These are phyloP conservation scores for Ormosia emarginata DNA, from an alignment of 306 rosid genomes.

Conservation along the genomic window DNA sequence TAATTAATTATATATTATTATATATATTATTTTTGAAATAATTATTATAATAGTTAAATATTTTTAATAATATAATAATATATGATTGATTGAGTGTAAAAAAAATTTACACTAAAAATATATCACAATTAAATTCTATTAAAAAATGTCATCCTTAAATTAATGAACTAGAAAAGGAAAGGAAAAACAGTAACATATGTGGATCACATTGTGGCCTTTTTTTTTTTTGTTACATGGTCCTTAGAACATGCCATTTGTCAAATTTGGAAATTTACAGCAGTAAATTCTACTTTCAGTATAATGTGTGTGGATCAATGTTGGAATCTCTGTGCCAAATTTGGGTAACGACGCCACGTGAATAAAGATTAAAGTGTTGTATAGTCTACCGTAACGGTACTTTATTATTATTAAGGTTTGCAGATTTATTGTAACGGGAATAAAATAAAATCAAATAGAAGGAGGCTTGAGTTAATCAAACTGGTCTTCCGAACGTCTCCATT, in stretches of 20 bases:
- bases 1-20: too few relatives aligned
- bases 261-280: neutral
- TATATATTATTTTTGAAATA: too few relatives aligned
- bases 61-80: too few relatives aligned
- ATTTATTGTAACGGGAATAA: neutral
- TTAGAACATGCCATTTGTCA: neutral
- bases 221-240: neutral
- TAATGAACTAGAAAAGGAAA: neutral
- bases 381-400: neutral
- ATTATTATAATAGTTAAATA: too few relatives aligned
- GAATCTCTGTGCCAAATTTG: conserved; percentile 2
- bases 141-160: neutral
- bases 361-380: neutral
- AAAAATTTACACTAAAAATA: too few relatives aligned
- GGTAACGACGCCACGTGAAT: conserved; percentile 16
- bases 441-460: too few relatives aligned
- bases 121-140: too few relatives aligned
- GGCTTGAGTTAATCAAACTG: too few relatives aligned
- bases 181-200: neutral
- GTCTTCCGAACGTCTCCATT: too few relatives aligned
- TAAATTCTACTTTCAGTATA: neutral
- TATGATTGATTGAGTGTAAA: too few relatives aligned
- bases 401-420: neutral
- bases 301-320: neutral
- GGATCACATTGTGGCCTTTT: neutral